Base-by-base conservation (phyloP, 331 rosid genomes). In the Saraca asoca region DNA sequence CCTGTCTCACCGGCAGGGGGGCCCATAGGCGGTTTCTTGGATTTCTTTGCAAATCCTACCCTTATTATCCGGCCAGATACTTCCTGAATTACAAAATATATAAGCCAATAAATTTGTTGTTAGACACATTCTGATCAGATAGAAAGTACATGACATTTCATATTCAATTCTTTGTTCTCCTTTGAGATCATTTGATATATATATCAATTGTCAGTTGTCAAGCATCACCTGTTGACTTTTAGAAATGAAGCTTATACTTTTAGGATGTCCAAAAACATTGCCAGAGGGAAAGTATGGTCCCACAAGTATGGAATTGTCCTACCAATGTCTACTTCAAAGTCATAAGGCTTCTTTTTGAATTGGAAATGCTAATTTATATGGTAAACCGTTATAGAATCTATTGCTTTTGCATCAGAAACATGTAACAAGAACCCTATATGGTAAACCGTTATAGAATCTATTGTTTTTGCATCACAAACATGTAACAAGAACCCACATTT, bases 21-120 rank as follows among this genome's bases (percentile, higher is more conserved):
- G 20, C 68, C 71, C 14, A 83, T 72, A 17, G 93, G 19, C 70
- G 91, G 96, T 80, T 82, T 90, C 82, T 89, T 92, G 62, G 87
- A 79, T 42, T 73, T 70, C 77, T 81, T 92, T 35, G 97, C 86
- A 68, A 82, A 70, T 72, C 85, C 96, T 44, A 93, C 76, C 80
- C 69, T 85, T 67, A 94, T 70, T 52, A 65, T 62, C 69, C 98
- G 73, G 51, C 95, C 95, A 7, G 85, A 81, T 66, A 90, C 53
- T 73, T 88, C 96, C 97, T 90, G 79, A 57, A 74, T 29, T 71
- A 57, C 67, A 69, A 58, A 71, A 68, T 55, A 24, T 73, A 52
- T 59, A 14, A 62, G 72, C 58, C 70, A 59, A 46, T 29, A 61
- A 51, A 45, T 18, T 15, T 62, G 57, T 56, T 45, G 12, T 55